These are phyloP conservation scores for Suhomyces pyralidae DNA, from an alignment of 805 yeast genomes.

Conservation along the genomic window DNA sequence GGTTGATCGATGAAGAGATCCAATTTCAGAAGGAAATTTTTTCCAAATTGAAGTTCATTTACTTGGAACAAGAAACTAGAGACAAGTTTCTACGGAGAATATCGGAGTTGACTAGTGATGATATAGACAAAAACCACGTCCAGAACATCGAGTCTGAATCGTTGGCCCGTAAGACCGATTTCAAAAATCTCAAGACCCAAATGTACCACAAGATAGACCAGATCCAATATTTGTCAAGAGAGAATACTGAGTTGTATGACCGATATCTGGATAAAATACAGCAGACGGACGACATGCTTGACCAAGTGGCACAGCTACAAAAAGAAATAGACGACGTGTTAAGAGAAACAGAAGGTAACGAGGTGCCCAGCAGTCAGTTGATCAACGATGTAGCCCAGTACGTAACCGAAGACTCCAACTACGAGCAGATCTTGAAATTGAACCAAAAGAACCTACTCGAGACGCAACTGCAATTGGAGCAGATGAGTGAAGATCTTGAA, in stretches of 20 bases:
- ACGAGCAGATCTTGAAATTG: neutral
- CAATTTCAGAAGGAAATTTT: constrained; percentile 40
- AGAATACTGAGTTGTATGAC: constrained; percentile 22
- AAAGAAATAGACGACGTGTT: constrained; percentile 12
- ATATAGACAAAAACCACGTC: constrained; percentile 18
- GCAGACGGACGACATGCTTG: constrained; percentile 25
- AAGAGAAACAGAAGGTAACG: constrained; percentile 4
- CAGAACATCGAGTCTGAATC: constrained; percentile 20
- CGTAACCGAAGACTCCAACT: neutral
- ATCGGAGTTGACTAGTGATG: constrained; percentile 28
- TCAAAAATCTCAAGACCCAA: constrained; percentile 23
- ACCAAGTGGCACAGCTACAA: constrained; percentile 21
- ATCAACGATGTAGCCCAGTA: constrained; percentile 8
- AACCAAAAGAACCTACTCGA: neutral
- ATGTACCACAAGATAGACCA: constrained; percentile 25
- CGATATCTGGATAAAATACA: constrained; percentile 21
- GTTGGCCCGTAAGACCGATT: constrained; percentile 17
- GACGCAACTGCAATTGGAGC: neutral
- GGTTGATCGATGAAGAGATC: constrained; percentile 28
- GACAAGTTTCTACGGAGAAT: constrained; percentile 60
- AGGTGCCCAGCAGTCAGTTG: neutral
- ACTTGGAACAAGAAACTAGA: constrained; percentile 68
- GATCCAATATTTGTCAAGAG: constrained; percentile 26
- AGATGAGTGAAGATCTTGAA: constrained; percentile 1
- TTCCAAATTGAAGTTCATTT: constrained; percentile 58